phyloP scores from a whole-genome alignment of 2,329 filamentous ascomycete genomes.

The Bimuria novae-zelandiae region DNA sequence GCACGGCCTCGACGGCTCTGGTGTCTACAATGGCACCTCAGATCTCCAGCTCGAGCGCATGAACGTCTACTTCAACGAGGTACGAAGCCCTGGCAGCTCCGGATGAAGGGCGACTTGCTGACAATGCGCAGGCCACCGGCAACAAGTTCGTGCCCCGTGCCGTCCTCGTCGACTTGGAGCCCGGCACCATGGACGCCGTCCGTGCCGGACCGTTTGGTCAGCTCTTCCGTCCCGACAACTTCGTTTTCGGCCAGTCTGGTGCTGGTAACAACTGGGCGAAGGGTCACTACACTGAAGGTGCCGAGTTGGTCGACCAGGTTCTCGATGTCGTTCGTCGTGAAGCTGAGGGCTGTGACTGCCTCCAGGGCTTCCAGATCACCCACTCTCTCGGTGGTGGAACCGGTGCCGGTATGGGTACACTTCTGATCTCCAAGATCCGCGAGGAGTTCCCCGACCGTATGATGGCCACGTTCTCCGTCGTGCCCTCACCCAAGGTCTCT shows the following conservation, averaged over 20 bases:
- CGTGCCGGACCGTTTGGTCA: constrained; percentile 97
- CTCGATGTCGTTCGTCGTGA: constrained; percentile 98
- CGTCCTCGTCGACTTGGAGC: constrained; percentile 98
- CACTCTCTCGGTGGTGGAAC: constrained; percentile 99
- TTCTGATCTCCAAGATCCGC: constrained; percentile 99
- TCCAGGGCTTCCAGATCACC: constrained; percentile 99
- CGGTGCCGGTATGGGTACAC: constrained; percentile 99
- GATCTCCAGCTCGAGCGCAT: constrained; percentile 99
- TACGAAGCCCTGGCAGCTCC: constrained; percentile 44
- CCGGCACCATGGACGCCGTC: constrained; percentile 99
- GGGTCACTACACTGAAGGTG: constrained; percentile 99
- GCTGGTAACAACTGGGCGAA: constrained; percentile 99
- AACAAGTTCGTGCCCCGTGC: constrained; percentile 99
- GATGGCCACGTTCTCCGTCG: constrained; percentile 99
- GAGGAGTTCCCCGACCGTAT: constrained; percentile 99
- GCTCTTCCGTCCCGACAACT: constrained; percentile 99
- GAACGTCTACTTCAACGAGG: constrained; percentile 99
- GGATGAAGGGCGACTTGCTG: constrained; percentile 21
- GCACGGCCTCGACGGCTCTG: constrained; percentile 96
- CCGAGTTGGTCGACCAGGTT: constrained; percentile 97
- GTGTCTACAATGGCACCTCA: constrained; percentile 96
- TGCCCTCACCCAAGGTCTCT: constrained; percentile 98
- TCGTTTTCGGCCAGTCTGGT: constrained; percentile 99
- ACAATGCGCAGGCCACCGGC: constrained; percentile 71
- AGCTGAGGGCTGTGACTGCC: constrained; percentile 98